Base-by-base conservation (phyloP, 768 basidiomycete species). In the Hygrophorus russula region DNA sequence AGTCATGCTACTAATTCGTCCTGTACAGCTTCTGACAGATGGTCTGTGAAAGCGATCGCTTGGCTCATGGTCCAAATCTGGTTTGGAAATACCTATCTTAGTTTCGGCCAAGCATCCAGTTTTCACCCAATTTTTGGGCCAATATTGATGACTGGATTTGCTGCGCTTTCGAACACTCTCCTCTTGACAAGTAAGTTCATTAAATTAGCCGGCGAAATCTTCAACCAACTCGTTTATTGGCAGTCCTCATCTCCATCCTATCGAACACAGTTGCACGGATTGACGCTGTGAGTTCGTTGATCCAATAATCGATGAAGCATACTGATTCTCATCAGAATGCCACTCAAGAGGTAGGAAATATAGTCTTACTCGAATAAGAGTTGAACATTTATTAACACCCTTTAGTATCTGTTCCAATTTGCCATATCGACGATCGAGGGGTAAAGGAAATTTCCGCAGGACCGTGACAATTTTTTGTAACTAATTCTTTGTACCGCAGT, bases 241-340 rank as follows among this genome's bases (percentile, higher is more conserved):
- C 51, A 73, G 70, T 93, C 55, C 69, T 94, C 36, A 92, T 94
- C 47, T 92, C 88, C 6, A 87, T 93, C 37, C 62, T 96, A 27
- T 91, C 90, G 4, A 92, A 92, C 56, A 91, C 89, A 0, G 90
- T 89, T 46, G 84, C 86, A 2, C 67, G 74, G 39, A 91, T 96
- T 46, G 83, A 82, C 59, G 72, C 79, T 14, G 70, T 70, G 49
- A 49, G 68, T 60, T 24, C 11, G 14, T 3, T 35, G 5, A 17
- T 17, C 33, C 3, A 35, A n/a, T n/a, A 17, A 13, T 17, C 13
- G 17, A n/a, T 13, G 3, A 5, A 13, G 4, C 19, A 14, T 20
- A 19, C 19, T 39, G 37, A 20, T 28, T 24, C 14, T 28, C n/a
- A 9, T 15, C 19, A 72, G 69, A 69, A 70, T 52, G 69, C 68